Conservation (phyloP, 2,329 filamentous ascomycete species). For the Capronia coronata region DNA sequence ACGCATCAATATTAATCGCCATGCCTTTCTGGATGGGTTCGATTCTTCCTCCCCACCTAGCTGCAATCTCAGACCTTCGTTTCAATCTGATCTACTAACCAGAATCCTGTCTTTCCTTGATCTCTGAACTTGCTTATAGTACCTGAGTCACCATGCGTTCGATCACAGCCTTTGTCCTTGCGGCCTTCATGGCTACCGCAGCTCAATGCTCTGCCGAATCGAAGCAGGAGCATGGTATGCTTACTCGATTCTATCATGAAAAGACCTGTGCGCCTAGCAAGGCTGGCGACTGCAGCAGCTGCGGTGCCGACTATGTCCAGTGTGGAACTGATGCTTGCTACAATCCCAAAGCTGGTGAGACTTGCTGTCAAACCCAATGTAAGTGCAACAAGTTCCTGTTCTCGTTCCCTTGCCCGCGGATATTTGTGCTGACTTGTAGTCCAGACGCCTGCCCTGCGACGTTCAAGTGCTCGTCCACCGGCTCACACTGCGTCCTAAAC, state of each 20-base stretch:
- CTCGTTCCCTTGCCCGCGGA: not conserved
- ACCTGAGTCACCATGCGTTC: constrained; percentile 15
- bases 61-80: constrained; percentile 11
- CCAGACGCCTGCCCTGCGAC: constrained; percentile 14
- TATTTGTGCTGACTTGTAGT: constrained; percentile 1
- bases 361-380: constrained; percentile 27
- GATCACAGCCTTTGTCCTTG: constrained; percentile 6
- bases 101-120: constrained; percentile 2
- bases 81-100: constrained; percentile 2
- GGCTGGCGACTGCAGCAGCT: constrained; percentile 8
- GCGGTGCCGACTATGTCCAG: constrained; percentile 13
- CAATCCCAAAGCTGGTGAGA: constrained; percentile 20
- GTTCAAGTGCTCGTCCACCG: constrained; percentile 12
- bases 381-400: not conserved
- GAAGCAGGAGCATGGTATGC: not conserved
- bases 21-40: not conserved
- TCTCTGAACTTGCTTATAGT: not conserved
- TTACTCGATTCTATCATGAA: constrained; percentile 2
- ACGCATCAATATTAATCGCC: constrained; percentile 10
- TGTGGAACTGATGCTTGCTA: constrained; percentile 26
- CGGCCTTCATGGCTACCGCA: constrained; percentile 9
- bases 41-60: constrained; percentile 2
- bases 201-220: constrained; percentile 5
- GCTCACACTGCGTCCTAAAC: constrained; percentile 6
- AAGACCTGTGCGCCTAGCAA: constrained; percentile 6